Evolutionary conservation across 495 filamentous ascomycete genomes (phyloP), one percentile per base, ranked within the genome.

Genomic region (Penicillium nucicola): DNA sequence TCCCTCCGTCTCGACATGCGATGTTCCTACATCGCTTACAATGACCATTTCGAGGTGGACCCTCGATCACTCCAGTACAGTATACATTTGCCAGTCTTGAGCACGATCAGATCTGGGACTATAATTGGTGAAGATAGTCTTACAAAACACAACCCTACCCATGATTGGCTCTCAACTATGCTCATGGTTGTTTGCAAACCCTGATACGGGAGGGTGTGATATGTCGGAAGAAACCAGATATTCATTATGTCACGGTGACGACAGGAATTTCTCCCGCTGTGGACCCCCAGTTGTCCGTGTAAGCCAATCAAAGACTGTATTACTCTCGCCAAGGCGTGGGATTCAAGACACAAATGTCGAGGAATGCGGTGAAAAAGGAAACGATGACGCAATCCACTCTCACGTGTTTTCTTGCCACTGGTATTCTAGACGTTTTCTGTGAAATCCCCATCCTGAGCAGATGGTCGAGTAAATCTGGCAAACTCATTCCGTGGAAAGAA

Each of bases 221-320:
- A 15, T 25, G 5, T 18, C 34, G 20, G 23, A 30, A 22, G 12
- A 22, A 36, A 35, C 17, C 13, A 45, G 19, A 40, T 38, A 48
- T 33, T 14, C 46, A 48, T 48, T 48, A 48, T 48, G 46, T 48
- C 46, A 48, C 37, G 49, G 68, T 71, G 68, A 71, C 66, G 68
- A 69, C 62, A 69, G 55, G 62, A 68, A 67, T 36, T 28, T 43
- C 36, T 40, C 46, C 46, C 46, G 46, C 17, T 48, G 25, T 48
- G 46, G 46, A 11, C 12, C 25, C 15, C 3, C n/a, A 13, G 5
- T 4, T 0, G 9, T 8, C 2, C 40, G 55, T 39, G 55, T 41
- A 8, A 28, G 7, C 58, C 63, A 72, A 44, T 60, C 46, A 65
- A 61, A 34, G 64, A 69, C 36, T 31, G 34, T 4, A 4, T 53